Base-by-base conservation (phyloP, 805 yeast species). In the Metschnikowia chrysomelidarum region DNA sequence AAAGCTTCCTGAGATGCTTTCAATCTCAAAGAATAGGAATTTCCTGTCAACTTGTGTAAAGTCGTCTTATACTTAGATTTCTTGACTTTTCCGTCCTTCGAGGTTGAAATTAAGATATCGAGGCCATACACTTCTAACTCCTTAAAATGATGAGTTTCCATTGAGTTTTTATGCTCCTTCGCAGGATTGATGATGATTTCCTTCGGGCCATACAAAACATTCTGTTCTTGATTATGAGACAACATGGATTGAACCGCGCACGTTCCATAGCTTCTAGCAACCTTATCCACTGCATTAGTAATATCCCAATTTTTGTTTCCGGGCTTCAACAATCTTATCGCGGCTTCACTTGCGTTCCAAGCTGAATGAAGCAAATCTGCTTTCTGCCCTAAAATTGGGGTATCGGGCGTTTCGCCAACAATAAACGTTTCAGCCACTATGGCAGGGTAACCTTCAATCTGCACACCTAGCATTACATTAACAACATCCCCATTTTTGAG, bases 311-410 rank as follows among this genome's bases (percentile, higher is more conserved):
- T 83, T 62, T 73, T 77, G 59, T 76, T 75, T 41, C 84, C 84
- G 27, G 80, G 77, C 59, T 70, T 71, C 60, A 83, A 66, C 27
- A 77, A 69, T 60, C 87, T 73, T 40, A 82, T 63, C 27, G 91
- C 89, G 27, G 87, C 87, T 68, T 83, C 88, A 24, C 82, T 70
- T n/a, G 89, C 85, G 49, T 71, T 72, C 79, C 82, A 77, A 12
- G 87, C 87, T 34, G 87, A 81, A 46, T 78, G 70, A 40, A 83
- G 55, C 50, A 78, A 77, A 56, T 82, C 86, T 32, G 88, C 87
- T 39, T 70, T 73, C 42, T 61, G 62, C 40, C 87, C 87, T 24
- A 75, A 62, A 32, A 69, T 60, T n/a, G 69, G 64, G 4, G 49
- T 19, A 17, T 64, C 56, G 24, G 44, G 39, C 14, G 50, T 57